Base-by-base conservation (phyloP, 2,329 filamentous ascomycete genomes). In the Aspergillus brasiliensis region DNA sequence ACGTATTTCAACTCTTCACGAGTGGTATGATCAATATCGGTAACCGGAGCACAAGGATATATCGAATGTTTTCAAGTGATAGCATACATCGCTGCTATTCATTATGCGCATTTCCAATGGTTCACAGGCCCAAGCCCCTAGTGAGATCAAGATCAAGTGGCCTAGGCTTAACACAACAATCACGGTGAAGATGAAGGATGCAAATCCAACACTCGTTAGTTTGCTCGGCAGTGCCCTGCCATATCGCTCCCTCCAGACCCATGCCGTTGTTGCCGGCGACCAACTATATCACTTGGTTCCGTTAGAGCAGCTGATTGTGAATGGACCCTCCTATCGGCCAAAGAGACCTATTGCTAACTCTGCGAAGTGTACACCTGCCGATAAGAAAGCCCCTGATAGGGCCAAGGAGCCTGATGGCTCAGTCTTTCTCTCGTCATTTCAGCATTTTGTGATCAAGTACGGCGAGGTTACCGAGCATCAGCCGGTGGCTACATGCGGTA, bases 251-350 rank as follows among this genome's bases (percentile, higher is more conserved):
- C 59, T 64, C 21, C 62, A 64, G 31, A 64, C 44, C 17, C 62
- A 64, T 58, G 62, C 62, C 15, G 13, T 64, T 2, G 62, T 64
- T 23, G 55, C 62, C 8, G 62, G 62, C 7, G 62, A 64, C 44
- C 59, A 64, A 31, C 38, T 64, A 21, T 64, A 62, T 40, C 62
- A 64, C 31, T 57, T 64, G 21, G 54, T 64, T 37, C 62, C 62
- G 8, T 49, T 31, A 8, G 62, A 64, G 40, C n/a, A 40, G 2
- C 25, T 63, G 21, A 56, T 63, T 23, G 59, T 63, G 40, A 57
- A 56, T 55, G 17, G n/a, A n/a, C n/a, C 5, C 5, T 3, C 37
- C 23, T 28, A 11, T 13, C 19, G 27, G 7, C 28, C 13, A 19
- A 5, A 34, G 10, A 15, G 31, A 15, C 5, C 17, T 34, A 49